Conservation (phyloP, 345 rosid genomes). For the Conringia planisiliqua region DNA sequence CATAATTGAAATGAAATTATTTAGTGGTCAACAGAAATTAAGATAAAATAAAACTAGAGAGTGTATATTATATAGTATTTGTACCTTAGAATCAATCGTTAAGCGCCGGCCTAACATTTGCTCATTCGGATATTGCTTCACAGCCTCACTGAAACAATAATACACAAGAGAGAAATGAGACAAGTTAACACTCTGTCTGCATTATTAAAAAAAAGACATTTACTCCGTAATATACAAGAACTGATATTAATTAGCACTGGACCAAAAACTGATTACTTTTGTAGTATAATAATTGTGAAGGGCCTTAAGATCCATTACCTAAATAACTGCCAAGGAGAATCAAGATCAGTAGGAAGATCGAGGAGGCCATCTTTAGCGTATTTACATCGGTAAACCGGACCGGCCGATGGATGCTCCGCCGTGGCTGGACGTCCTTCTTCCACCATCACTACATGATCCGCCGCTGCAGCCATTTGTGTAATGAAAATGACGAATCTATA, state of each 20-base stretch:
- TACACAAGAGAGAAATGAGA: not conserved
- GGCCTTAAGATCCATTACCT: slow-evolving; percentile 37
- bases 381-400: slow-evolving; percentile 80
- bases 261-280: not conserved
- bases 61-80: not conserved
- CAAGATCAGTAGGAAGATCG: slow-evolving; percentile 45
- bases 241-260: not conserved
- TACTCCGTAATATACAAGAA: not conserved
- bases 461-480: slow-evolving; percentile 35
- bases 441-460: slow-evolving; percentile 58
- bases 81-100: slow-evolving; percentile 65
- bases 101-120: slow-evolving; percentile 75
- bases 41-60: not conserved
- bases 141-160: slow-evolving; percentile 46
- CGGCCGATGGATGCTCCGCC: slow-evolving; percentile 52
- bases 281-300: not conserved
- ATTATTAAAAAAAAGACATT: not conserved
- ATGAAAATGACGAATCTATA: not conserved
- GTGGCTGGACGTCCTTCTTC: slow-evolving; percentile 61
- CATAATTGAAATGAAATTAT: not conserved
- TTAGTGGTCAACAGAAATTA: not conserved
- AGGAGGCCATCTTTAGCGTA: slow-evolving; percentile 80
- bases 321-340: slow-evolving; percentile 92
- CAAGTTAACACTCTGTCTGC: too few relatives aligned
- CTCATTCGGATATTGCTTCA: slow-evolving; percentile 42